Percentiles rank a stretch among this genome's conserved stretches.
These are phyloP conservation scores for Oryza rufipogon DNA, from an alignment of 176 grass and related monocot genomes.

Conservation along the genomic window DNA sequence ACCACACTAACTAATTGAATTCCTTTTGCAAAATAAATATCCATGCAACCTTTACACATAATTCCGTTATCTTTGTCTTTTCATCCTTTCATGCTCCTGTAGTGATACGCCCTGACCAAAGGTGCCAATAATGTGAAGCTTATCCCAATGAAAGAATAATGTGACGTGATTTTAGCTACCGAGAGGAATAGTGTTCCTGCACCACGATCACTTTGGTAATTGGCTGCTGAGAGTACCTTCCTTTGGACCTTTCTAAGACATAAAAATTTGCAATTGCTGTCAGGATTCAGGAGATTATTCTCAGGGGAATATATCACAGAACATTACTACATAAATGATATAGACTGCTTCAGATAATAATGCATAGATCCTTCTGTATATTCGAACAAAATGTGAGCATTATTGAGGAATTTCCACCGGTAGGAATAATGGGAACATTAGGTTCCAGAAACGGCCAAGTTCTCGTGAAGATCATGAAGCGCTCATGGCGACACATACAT, in stretches of 20 bases:
- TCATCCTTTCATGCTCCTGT: conserved; percentile 1
- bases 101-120: conserved; percentile 6
- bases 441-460: background rate
- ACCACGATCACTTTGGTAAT: background rate
- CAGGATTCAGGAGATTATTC: conserved; percentile 35
- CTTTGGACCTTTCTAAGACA: conserved; percentile 17
- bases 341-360: conserved; percentile 9
- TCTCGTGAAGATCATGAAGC: background rate
- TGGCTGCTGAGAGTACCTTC: conserved; percentile 4
- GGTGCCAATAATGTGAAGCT: conserved; percentile 17
- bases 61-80: background rate
- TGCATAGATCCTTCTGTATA: conserved; percentile 22
- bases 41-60: background rate
- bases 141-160: conserved; percentile 35
- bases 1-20: background rate
- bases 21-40: background rate
- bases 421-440: conserved; percentile 35
- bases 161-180: conserved; percentile 41
- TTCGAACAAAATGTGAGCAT: conserved; percentile 37
- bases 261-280: conserved; percentile 15
- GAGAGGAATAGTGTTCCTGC: conserved; percentile 29
- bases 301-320: conserved; percentile 17
- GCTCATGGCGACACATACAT: background rate
- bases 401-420: conserved; percentile 33
- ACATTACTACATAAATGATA: background rate